Conservation (phyloP, 257 asterid species). For the Nicotiana tomentosiformis region DNA sequence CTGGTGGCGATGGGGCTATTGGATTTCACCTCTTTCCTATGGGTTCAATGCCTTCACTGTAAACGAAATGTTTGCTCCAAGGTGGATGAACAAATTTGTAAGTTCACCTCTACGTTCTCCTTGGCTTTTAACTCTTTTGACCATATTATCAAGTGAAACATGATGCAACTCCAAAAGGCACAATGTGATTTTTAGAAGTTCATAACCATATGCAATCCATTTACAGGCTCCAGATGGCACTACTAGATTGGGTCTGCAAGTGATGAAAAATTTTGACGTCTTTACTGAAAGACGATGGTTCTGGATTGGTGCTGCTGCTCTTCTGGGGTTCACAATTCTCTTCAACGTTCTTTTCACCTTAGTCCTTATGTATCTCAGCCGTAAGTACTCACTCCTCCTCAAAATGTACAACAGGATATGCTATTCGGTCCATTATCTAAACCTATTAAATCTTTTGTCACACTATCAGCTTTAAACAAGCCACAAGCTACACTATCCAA, state of each 20-base stretch:
- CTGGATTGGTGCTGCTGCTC: constrained; percentile 63
- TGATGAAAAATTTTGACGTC: constrained; percentile 36
- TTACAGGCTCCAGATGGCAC: constrained; percentile 32
- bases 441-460: neutral
- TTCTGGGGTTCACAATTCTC: constrained; percentile 40
- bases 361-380: constrained; percentile 49
- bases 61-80: constrained; percentile 55
- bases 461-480: constrained; percentile 58
- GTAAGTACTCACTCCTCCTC: constrained; percentile 30
- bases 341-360: constrained; percentile 48
- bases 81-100: constrained; percentile 51
- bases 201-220: neutral
- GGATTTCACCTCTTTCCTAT: constrained; percentile 60
- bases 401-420: neutral
- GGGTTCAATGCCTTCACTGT: constrained; percentile 46
- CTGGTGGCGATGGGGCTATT: constrained; percentile 73
- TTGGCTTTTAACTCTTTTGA: neutral
- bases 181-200: neutral
- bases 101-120: constrained; percentile 4
- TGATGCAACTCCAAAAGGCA: neutral
- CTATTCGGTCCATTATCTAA: neutral
- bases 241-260: constrained; percentile 36
- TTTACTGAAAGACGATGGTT: constrained; percentile 44
- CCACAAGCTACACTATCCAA: constrained; percentile 86
- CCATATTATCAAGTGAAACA: neutral